Evolutionary conservation across 768 basidiomycete genomes (phyloP).

Genomic region (Mycena epipterygia): DNA sequence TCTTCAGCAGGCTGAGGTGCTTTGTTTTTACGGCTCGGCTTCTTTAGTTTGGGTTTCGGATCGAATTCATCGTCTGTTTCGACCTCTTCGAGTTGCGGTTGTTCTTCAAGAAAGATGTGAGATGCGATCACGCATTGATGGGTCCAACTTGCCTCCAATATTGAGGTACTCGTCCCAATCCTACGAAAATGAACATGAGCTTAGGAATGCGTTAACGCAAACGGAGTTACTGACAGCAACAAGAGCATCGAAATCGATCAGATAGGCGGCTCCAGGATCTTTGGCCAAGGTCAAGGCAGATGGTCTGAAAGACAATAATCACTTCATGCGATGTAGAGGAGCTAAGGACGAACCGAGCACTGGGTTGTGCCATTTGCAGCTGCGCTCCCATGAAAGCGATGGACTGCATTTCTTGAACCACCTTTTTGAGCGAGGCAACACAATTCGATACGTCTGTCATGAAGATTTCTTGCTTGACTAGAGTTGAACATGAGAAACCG

Average conservation of each 20-base stretch:
- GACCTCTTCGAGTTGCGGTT: constrained; percentile 38
- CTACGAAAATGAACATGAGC: constrained; percentile 47
- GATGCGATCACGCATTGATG: neutral
- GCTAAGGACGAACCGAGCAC: constrained; percentile 63
- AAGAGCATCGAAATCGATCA: constrained; percentile 75
- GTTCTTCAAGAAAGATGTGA: constrained; percentile 11
- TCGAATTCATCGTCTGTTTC: constrained; percentile 66
- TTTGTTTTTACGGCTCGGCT: constrained; percentile 43
- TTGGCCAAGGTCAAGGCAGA: constrained; percentile 65
- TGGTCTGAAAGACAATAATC: constrained; percentile 49
- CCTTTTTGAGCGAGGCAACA: constrained; percentile 83
- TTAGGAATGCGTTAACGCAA: neutral
- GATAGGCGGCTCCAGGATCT: constrained; percentile 63
- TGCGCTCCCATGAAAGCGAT: constrained; percentile 60
- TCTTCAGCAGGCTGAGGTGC: constrained; percentile 54
- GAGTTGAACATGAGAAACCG: constrained; percentile 13
- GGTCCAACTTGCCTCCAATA: constrained; percentile 53
- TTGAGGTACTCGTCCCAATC: constrained; percentile 76
- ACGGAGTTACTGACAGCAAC: constrained; percentile 61
- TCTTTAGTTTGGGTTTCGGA: constrained; percentile 50
- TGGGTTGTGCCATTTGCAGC: constrained; percentile 80
- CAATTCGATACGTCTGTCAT: constrained; percentile 84
- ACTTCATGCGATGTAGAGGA: neutral
- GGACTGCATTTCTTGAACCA: constrained; percentile 75
- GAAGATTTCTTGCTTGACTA: constrained; percentile 90